Conservation (phyloP, 805 yeast genomes). For the Wickerhamiella sergipiensis region DNA sequence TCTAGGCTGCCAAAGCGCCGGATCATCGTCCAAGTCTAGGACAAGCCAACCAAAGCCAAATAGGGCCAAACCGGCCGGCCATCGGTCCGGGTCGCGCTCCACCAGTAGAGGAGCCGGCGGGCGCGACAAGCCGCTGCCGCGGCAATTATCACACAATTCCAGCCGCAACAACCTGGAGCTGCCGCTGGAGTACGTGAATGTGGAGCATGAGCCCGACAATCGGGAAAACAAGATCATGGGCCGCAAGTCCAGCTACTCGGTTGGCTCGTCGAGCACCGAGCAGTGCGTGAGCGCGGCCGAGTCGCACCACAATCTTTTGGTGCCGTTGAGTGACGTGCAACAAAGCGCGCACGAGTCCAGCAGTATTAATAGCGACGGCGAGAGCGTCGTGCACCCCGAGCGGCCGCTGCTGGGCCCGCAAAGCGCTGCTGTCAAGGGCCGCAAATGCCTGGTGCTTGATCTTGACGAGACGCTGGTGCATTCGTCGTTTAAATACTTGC, state of each 20-base stretch:
- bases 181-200: conserved; percentile 9
- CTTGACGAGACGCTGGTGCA: conserved; percentile 95
- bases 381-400: neutral
- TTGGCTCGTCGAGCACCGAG: neutral
- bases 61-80: neutral
- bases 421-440: conserved; percentile 35
- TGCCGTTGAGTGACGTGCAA: neutral
- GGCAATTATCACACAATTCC: neutral
- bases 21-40: neutral
- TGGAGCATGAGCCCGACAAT: neutral
- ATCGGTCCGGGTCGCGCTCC: neutral
- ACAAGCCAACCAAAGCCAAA: neutral
- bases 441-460: conserved; percentile 82
- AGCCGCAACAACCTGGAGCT: conserved; percentile 1
- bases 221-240: conserved; percentile 6
- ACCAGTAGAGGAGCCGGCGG: neutral
- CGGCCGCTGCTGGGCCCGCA: conserved; percentile 41
- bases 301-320: neutral
- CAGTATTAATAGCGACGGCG: neutral
- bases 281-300: neutral
- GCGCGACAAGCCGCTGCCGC: neutral
- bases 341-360: neutral
- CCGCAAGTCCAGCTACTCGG: conserved; percentile 8
- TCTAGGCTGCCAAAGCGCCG: neutral
- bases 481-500: conserved; percentile 79